Conservation (phyloP, 768 basidiomycete species). For the Boletus eberwhitei region DNA sequence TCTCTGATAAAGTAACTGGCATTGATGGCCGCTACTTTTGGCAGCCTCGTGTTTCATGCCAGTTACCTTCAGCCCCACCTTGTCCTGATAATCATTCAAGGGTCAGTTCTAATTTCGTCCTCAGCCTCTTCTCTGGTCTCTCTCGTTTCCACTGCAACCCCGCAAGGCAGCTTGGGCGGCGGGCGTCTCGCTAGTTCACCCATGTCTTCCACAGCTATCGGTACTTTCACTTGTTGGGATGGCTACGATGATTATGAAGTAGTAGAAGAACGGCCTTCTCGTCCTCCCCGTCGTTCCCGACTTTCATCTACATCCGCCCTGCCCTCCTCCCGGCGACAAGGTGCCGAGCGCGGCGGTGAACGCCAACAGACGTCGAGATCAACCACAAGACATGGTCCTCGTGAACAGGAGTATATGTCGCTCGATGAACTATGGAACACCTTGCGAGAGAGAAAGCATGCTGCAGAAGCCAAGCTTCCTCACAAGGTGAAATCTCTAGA, state of each 20-base stretch:
- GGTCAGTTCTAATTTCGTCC: constrained; percentile 27
- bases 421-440: constrained; percentile 65
- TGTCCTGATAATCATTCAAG: constrained; percentile 34
- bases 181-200: constrained; percentile 11
- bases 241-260: constrained; percentile 28
- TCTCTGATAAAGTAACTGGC: constrained; percentile 27
- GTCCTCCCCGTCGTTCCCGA: constrained; percentile 20
- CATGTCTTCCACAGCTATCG: constrained; percentile 33
- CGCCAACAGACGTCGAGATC: constrained; percentile 20
- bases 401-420: constrained; percentile 27
- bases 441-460: constrained; percentile 62
- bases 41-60: constrained; percentile 35
- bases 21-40: constrained; percentile 28
- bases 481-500: constrained; percentile 72
- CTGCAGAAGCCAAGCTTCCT: constrained; percentile 62
- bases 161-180: constrained; percentile 20
- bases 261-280: constrained; percentile 16
- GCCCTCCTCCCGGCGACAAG: constrained; percentile 9
- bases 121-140: constrained; percentile 13
- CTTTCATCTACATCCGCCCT: constrained; percentile 19
- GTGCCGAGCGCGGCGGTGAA: constrained; percentile 19
- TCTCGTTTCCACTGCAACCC: constrained; percentile 18
- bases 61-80: constrained; percentile 20
- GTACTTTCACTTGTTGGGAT: constrained; percentile 35
- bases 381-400: constrained; percentile 10